Base-by-base conservation (phyloP, 495 filamentous ascomycete species). In the Bryoglossum gracile region DNA sequence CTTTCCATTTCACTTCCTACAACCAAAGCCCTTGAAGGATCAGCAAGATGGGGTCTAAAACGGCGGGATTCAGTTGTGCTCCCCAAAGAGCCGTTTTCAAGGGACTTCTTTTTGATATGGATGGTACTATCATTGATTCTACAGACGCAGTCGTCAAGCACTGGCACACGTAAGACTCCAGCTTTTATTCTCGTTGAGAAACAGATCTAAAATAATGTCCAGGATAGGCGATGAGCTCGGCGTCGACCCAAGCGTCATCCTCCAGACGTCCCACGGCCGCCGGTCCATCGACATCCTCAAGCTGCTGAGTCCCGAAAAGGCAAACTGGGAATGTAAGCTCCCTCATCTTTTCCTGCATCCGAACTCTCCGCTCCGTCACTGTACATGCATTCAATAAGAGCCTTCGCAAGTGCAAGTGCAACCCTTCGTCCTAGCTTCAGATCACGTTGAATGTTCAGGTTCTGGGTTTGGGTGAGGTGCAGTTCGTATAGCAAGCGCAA, bases 61-160 rank as follows among this genome's bases (percentile, higher is more conserved):
- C 52, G 13, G 19, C 35, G 35, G 23, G 13, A 46, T 48, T 40
- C 26, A 25, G 38, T 17, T 11, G 25, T 4, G 43, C 53, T 19
- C 46, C 53, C 38, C 49, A 51, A 39, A 43, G 28, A 30, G 44
- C 23, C 19, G 19, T n/a, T 2, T 94, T 92, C 57, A 74, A 82
- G 57, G 90, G 84, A 8, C 65, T 95, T 23, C 76, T 96, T 3
- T 95, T 95, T 55, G 91, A 96, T 66, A 90, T 95, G 77, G 89
- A 44, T 45, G 53, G 54, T 4, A 59, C 56, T 8, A 43, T 59
- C 14, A 59, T 55, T 14, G 56, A 89, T 55, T 86, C 82, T 5
- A 89, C 86, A 1, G 64, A 71, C 32, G 92, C 92, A 10, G 89
- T 98, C 30, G 78, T 87, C 46, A 94, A 95, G 64, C 84, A 95